A percentile compares a stretch with the other conserved stretches of the same genome.
phyloP scores from a whole-genome alignment of 306 rosid genomes.

The Potentilla sterilis region DNA sequence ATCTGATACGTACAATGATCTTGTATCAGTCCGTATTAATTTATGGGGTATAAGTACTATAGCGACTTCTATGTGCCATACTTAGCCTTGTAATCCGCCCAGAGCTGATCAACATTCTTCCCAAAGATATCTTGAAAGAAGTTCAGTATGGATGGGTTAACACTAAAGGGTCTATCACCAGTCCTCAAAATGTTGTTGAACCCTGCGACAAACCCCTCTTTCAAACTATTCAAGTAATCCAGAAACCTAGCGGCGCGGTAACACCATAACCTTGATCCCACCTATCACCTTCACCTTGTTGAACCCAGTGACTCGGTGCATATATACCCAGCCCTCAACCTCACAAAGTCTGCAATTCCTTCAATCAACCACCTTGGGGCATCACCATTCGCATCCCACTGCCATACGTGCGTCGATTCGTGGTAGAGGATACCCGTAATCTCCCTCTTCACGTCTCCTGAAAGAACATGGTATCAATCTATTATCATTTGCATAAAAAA shows the following conservation, averaged over 20 bases:
- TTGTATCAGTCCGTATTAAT: too few species aligned
- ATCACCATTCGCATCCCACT: conserved; percentile 52
- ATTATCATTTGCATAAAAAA: background rate
- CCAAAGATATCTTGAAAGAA: too few species aligned
- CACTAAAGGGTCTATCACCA: too few species aligned
- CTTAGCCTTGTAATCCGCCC: too few species aligned
- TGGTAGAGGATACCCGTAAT: conserved; percentile 53
- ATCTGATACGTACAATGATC: too few species aligned
- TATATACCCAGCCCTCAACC: conserved; percentile 41
- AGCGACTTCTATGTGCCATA: too few species aligned
- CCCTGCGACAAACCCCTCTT: conserved; percentile 45
- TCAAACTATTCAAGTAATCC: conserved; percentile 37
- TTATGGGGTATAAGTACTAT: too few species aligned
- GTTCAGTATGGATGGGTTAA: too few species aligned
- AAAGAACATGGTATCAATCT: background rate
- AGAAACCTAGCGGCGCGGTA: conserved; percentile 46
- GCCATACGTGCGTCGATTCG: conserved; percentile 56
- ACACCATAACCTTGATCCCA: conserved; percentile 44
- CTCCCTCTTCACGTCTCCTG: conserved; percentile 40
- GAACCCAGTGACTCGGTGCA: conserved; percentile 32
- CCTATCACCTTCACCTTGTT: conserved; percentile 26
- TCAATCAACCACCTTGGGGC: conserved; percentile 30
- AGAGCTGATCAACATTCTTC: too few species aligned
- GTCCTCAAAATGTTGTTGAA: too few species aligned
- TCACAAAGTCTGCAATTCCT: conserved; percentile 46